Evolutionary conservation across 192 early-diverging fungal species (phyloP), one percentile per base, ranked within the genome.

Genomic region (Mortierella claussenii): DNA sequence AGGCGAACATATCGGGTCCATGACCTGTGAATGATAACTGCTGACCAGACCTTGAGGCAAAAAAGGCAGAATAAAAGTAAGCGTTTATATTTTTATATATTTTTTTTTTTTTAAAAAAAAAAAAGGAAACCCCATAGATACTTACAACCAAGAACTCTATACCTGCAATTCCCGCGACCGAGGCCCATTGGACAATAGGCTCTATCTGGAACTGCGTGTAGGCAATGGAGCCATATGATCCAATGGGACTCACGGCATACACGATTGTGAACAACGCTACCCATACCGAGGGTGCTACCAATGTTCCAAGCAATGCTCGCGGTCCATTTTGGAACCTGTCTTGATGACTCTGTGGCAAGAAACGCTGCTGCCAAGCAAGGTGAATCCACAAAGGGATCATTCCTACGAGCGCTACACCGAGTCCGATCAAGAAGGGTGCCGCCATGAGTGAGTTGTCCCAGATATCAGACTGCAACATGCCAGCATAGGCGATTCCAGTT

Each of bases 71-170:
- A 40, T 10, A 13, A 13, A 7, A 10, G 13, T 40, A 10, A 40
- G 37, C 7, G 7, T 40, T 40, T 40, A 40, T 40, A 40, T 40
- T 40, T n/a, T 53, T 31, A 53, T 24, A 3, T 30, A 31, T 6
- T 10, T 10, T 13, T 40, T 10, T 40, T 40, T 10, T 40, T 40
- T 40, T 28, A 52, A 56, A 47, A 18, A 47, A 47, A 36, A 36
- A 46, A 34, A 54, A 45, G 26, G 45, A 33, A 30, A 54, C 31
- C 23, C 43, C n/a, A 30, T 37, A 49, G 18, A 62, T 9, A 36
- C 69, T 53, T 42, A 65, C 69, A 17, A 73, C 48, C 5, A 64
- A 73, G 20, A 73, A 73, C 55, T 73, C 69, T 21, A 73, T 73
- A 4, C 69, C 69, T 2, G 55, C 44, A 42, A 73, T 73, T 15